These are phyloP conservation scores for Phanerochaete carnosa DNA, from an alignment of 768 basidiomycete genomes.

Conservation along the genomic window DNA sequence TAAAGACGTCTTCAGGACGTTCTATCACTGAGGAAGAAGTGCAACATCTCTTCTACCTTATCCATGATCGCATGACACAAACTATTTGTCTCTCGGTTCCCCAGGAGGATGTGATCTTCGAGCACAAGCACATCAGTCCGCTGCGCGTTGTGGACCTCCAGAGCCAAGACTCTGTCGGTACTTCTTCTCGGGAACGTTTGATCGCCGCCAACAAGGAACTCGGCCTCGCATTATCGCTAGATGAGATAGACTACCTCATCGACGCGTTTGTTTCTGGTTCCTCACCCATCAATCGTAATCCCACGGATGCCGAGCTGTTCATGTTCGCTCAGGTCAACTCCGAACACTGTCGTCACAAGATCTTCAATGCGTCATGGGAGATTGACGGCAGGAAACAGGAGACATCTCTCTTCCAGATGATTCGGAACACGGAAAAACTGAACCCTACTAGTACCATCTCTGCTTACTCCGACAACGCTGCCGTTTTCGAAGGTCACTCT, in stretches of 20 bases:
- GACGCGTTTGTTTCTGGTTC: constrained; percentile 79
- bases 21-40: constrained; percentile 46
- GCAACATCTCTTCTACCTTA: constrained; percentile 55
- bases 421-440: constrained; percentile 88
- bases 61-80: constrained; percentile 99
- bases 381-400: constrained; percentile 68
- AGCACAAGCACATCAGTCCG: constrained; percentile 59
- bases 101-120: constrained; percentile 52
- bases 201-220: constrained; percentile 75
- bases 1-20: constrained; percentile 44
- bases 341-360: constrained; percentile 99
- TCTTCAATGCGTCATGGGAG: constrained; percentile 97
- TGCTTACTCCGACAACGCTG: constrained; percentile 97
- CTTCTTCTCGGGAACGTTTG: constrained; percentile 59
- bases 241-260: constrained; percentile 92
- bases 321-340: constrained; percentile 99
- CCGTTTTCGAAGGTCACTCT: constrained; percentile 78
- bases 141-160: constrained; percentile 69
- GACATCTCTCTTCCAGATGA: constrained; percentile 91
- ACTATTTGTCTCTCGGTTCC: constrained; percentile 60
- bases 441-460: constrained; percentile 80
- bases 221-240: constrained; percentile 84
- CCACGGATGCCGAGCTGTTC: constrained; percentile 97
- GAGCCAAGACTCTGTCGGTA: constrained; percentile 23
- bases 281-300: constrained; percentile 70